Percentiles rank a stretch among this genome's conserved stretches.
Evolutionary conservation across 441 rosid genomes (phyloP).

Genomic region (Arabidopsis lyrata): DNA sequence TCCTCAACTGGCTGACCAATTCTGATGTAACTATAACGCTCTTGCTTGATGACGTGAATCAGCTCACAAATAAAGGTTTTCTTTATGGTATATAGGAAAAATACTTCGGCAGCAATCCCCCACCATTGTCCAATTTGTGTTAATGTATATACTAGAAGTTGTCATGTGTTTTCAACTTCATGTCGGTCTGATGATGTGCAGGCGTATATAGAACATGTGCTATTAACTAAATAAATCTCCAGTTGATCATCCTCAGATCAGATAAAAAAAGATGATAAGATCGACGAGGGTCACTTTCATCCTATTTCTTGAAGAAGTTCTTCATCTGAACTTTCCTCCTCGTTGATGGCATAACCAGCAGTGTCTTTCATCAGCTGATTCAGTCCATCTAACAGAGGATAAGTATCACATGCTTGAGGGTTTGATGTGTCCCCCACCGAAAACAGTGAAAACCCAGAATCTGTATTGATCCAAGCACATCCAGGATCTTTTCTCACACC

Average conservation of each 20-base stretch:
- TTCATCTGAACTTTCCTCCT: constrained; percentile 45
- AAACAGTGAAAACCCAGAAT: constrained; percentile 60
- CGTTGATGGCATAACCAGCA: constrained; percentile 43
- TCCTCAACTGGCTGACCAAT: constrained; percentile 65
- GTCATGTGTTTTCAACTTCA: constrained; percentile 18
- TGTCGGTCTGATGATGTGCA: not conserved
- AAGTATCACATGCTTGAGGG: constrained; percentile 50
- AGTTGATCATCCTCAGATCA: constrained; percentile 13
- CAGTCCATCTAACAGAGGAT: constrained; percentile 63
- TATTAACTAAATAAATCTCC: constrained; percentile 7
- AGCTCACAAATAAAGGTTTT: constrained; percentile 7
- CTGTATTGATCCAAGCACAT: constrained; percentile 69
- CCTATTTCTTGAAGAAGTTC: constrained; percentile 49
- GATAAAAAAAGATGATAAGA: not conserved
- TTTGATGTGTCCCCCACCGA: constrained; percentile 66
- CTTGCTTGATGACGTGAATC: constrained; percentile 17
- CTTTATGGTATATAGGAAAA: constrained; percentile 11
- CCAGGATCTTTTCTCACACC: constrained; percentile 79
- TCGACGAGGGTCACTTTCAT: constrained; percentile 26
- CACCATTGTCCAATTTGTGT: constrained; percentile 16
- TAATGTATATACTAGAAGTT: constrained; percentile 2
- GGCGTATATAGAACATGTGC: constrained; percentile 25
- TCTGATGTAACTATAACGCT: constrained; percentile 36
- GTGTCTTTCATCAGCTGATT: constrained; percentile 65
- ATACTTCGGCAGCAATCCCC: constrained; percentile 6